phyloP scores from a whole-genome alignment of 306 rosid species.

The Malus fusca region DNA sequence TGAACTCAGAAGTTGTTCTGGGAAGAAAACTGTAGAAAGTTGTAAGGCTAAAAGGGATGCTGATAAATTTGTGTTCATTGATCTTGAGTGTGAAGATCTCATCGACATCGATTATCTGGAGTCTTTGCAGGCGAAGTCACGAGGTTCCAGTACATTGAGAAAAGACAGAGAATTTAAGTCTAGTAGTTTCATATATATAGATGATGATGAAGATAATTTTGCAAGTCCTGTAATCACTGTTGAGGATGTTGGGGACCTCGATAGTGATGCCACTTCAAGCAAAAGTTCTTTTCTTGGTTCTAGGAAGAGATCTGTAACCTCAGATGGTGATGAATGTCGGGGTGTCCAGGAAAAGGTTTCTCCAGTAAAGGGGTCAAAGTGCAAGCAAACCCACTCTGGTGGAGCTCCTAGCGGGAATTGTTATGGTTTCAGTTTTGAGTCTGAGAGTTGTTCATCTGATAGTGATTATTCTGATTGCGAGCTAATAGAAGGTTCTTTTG shows the following conservation, averaged over 20 bases:
- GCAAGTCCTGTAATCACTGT: slow-evolving; percentile 20
- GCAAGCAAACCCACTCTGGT: slow-evolving; percentile 27
- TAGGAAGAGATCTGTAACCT: slow-evolving; percentile 14
- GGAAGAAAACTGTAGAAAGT: slow-evolving; percentile 29
- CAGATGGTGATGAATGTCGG: slow-evolving; percentile 33
- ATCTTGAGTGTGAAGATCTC: slow-evolving; percentile 61
- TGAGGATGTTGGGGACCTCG: slow-evolving; percentile 55
- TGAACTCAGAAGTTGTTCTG: slow-evolving; percentile 39
- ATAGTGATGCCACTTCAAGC: slow-evolving; percentile 76
- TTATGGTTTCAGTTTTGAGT: slow-evolving; percentile 37
- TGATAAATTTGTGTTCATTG: slow-evolving; percentile 47
- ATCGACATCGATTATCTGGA: slow-evolving; percentile 42
- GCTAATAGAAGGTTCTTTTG: slow-evolving; percentile 44
- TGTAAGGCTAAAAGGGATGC: slow-evolving; percentile 27
- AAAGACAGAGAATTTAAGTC: slow-evolving; percentile 26
- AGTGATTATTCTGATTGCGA: slow-evolving; percentile 82
- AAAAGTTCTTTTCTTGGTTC: slow-evolving; percentile 32
- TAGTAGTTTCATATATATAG: slow-evolving; percentile 51
- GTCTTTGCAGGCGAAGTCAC: slow-evolving; percentile 16
- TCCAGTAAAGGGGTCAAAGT: slow-evolving; percentile 30
- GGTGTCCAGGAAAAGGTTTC: slow-evolving; percentile 30
- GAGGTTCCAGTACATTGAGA: slow-evolving; percentile 26
- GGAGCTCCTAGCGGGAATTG: slow-evolving; percentile 33
- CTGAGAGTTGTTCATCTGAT: slow-evolving; percentile 40
- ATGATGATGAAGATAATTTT: slow-evolving; percentile 43